Base-by-base conservation (phyloP, 768 basidiomycete genomes). In the Russula emetica region DNA sequence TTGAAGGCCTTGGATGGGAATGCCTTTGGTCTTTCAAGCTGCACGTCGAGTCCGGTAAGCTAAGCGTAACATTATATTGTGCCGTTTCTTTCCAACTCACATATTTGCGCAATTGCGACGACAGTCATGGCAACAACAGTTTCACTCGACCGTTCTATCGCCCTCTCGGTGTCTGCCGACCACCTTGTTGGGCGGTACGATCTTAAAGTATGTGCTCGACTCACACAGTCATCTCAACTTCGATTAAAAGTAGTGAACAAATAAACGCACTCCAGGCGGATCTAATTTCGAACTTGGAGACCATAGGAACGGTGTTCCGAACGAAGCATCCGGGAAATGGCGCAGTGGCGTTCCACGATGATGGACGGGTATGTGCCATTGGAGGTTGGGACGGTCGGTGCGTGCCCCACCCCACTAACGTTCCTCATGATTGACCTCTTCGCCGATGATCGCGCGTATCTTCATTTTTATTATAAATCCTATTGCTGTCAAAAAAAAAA, bases 361-460 rank as follows among this genome's bases (percentile, higher is more conserved):
- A 90, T 67, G 92, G 86, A 0, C 81, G 82, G 24, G 83, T 98
- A 0, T 88, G 94, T 69, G 94, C 94, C 0, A 78, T 94, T 2
- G 95, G 89, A 2, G 93, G 94, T 0, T 98, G 96, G 96, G 94
- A 98, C 66, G 94, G 96, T 40, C 84, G 80, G 95, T 94, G 67
- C 69, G 89, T 76, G 3, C 52, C 44, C 28, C 40, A n/a, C 38
- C 14, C 38, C 14, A 38, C 14, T 38, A 1, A 13, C 5, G 6
- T 28, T 28, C 13, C 28, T 28, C 30, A 34, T 34, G 13, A 14
- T 53, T 32, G n/a, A 11, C 32, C 9, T 34, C 28, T n/a, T 11
- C 52, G 3, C 52, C n/a, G 52, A 14, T 22, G 52, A 53, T 53
- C n/a, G 32, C n/a, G n/a, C 20, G 5, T 7, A 20, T n/a, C n/a